Evolutionary conservation across 257 asterid genomes (phyloP).

Genomic region (Salvia rosmarinus): DNA sequence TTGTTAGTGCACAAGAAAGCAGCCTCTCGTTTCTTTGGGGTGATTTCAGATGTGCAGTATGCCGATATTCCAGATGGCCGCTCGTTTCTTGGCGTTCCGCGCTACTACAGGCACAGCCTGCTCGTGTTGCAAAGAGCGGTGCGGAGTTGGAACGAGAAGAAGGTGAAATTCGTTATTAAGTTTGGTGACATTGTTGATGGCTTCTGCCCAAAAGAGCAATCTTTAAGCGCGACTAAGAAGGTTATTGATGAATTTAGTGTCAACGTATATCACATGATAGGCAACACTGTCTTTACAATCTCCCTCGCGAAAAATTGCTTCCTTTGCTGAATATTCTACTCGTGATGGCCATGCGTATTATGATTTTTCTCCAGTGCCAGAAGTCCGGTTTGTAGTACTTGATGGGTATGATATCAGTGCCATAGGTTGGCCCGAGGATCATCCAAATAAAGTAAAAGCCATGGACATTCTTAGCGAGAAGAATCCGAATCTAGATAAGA

Average conservation of each 20-base stretch:
- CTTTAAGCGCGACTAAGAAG: conserved; percentile 57
- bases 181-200: conserved; percentile 93
- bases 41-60: conserved; percentile 89
- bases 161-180: conserved; percentile 36
- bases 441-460: conserved; percentile 66
- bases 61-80: conserved; percentile 95
- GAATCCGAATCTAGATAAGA: conserved; percentile 84
- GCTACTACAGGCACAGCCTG: conserved; percentile 83
- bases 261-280: conserved; percentile 83
- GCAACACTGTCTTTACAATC: conserved; percentile 97
- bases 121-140: conserved; percentile 83
- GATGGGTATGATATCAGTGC: conserved; percentile 90
- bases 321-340: conserved; percentile 61
- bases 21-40: conserved; percentile 90
- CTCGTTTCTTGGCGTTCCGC: conserved; percentile 93
- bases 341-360: conserved; percentile 61
- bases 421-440: conserved; percentile 89
- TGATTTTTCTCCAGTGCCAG: conserved; percentile 82
- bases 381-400: conserved; percentile 74
- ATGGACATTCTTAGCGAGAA: conserved; percentile 59
- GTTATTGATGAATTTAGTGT: conserved; percentile 59
- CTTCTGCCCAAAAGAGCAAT: conserved; percentile 80
- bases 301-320: conserved; percentile 79
- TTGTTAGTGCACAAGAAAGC: conserved; percentile 51
- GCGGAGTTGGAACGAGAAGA: conserved; percentile 50